phyloP scores from a whole-genome alignment of 2,329 filamentous ascomycete species.

The Moelleriella libera region DNA sequence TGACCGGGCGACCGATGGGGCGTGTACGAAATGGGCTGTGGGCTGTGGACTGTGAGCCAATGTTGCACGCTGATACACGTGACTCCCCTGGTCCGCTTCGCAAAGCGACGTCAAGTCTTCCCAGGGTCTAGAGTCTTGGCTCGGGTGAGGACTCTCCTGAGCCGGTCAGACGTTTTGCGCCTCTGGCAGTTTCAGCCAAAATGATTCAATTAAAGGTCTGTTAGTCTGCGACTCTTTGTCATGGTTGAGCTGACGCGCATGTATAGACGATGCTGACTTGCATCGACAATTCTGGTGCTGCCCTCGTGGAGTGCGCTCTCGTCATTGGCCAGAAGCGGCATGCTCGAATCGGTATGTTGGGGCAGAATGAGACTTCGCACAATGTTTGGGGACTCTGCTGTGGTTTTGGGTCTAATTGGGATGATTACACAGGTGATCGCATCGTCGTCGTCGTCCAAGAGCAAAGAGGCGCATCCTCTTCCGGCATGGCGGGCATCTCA shows the following conservation, averaged over 20 bases:
- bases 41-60: not conserved
- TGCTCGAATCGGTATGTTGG: slow-evolving; percentile 67
- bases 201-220: slow-evolving; percentile 87
- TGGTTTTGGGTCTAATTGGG: not conserved
- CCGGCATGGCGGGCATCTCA: slow-evolving; percentile 55
- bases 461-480: slow-evolving; percentile 66
- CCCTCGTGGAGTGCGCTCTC: slow-evolving; percentile 90
- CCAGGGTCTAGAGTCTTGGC: too few relatives aligned
- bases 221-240: not conserved
- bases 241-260: slow-evolving; percentile 5
- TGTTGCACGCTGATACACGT: not conserved
- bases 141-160: too few relatives aligned
- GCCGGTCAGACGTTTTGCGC: not conserved
- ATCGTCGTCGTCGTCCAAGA: slow-evolving; percentile 98
- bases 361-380: not conserved
- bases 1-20: slow-evolving; percentile 15
- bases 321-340: slow-evolving; percentile 81
- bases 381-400: not conserved
- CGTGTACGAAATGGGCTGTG: too few relatives aligned
- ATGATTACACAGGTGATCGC: slow-evolving; percentile 58
- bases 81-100: not conserved
- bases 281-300: slow-evolving; percentile 99
- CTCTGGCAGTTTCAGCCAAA: slow-evolving; percentile 20
- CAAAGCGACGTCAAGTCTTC: too few relatives aligned
- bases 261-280: slow-evolving; percentile 87